phyloP scores from a whole-genome alignment of 1,139 yeast species.

The Zygoascus meyerae region DNA sequence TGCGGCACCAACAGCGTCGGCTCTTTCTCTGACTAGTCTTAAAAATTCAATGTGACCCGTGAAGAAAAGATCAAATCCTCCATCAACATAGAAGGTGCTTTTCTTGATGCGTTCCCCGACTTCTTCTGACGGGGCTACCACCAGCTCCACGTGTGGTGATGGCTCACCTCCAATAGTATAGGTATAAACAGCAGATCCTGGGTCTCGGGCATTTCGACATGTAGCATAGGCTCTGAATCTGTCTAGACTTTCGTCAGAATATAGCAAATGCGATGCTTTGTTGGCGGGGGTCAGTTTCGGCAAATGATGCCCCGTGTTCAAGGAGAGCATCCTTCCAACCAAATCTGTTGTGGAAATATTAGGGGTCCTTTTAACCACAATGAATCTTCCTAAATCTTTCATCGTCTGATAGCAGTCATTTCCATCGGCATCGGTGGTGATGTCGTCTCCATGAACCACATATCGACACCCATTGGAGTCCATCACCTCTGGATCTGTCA shows the following conservation, averaged over 20 bases:
- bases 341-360: slow-evolving; percentile 93
- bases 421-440: slow-evolving; percentile 93
- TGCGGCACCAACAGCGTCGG: slow-evolving; percentile 33
- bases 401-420: slow-evolving; percentile 83
- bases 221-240: slow-evolving; percentile 57
- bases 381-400: slow-evolving; percentile 79
- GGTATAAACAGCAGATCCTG: slow-evolving; percentile 57
- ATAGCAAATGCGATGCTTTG: slow-evolving; percentile 15
- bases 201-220: slow-evolving; percentile 54
- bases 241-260: slow-evolving; percentile 27
- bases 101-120: slow-evolving; percentile 17
- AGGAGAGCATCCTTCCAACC: slow-evolving; percentile 79
- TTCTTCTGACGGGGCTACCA: slow-evolving; percentile 32
- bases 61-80: slow-evolving; percentile 87
- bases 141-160: slow-evolving; percentile 12
- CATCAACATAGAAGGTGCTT: slow-evolving; percentile 60
- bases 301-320: slow-evolving; percentile 52
- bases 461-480: slow-evolving; percentile 68
- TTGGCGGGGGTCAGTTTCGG: slow-evolving; percentile 33
- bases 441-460: slow-evolving; percentile 97
- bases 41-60: slow-evolving; percentile 85
- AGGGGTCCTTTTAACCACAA: slow-evolving; percentile 87
- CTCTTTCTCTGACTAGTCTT: slow-evolving; percentile 38
- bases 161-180: slow-evolving; percentile 18
- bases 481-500: slow-evolving; percentile 82